Conservation (phyloP, 176 grass and related monocot genomes). For the Pontederia crassipes region DNA sequence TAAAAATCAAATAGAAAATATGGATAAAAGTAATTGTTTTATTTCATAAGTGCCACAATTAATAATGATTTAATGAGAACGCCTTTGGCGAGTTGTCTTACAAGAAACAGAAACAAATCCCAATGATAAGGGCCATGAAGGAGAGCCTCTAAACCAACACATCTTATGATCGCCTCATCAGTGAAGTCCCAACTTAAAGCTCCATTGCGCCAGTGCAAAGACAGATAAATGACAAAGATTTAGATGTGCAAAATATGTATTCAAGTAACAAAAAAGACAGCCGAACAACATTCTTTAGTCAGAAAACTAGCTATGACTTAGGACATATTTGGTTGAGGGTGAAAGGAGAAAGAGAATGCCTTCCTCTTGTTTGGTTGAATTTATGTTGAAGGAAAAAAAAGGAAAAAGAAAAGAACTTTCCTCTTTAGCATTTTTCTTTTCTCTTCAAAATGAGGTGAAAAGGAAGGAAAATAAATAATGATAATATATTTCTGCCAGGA, state of each 20-base stretch:
- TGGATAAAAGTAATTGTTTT: constrained; percentile 29
- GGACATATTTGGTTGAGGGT: too few relatives aligned
- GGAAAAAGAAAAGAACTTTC: too few relatives aligned
- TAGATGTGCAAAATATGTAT: constrained; percentile 43
- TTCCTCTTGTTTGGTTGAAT: too few relatives aligned
- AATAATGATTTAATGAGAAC: constrained; percentile 70
- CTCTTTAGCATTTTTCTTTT: too few relatives aligned
- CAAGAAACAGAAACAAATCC: constrained; percentile 99
- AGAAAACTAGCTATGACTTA: constrained; percentile 37
- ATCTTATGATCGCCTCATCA: constrained; percentile 62
- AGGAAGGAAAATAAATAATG: too few relatives aligned
- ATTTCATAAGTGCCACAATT: constrained; percentile 38
- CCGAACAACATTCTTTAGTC: constrained; percentile 38
- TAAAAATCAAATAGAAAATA: neutral
- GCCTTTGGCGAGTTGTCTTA: constrained; percentile 96
- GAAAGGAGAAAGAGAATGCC: too few relatives aligned
- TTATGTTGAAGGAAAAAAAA: too few relatives aligned
- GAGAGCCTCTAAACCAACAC: constrained; percentile 52
- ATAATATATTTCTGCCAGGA: too few relatives aligned
- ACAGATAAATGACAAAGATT: constrained; percentile 69
- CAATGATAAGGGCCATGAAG: constrained; percentile 62
- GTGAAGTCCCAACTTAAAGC: constrained; percentile 30
- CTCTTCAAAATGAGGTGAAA: too few relatives aligned
- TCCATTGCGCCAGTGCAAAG: constrained; percentile 58
- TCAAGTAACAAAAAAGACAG: constrained; percentile 44